Base-by-base conservation (phyloP, 2,329 filamentous ascomycete genomes). In the Exophiala sp. region DNA sequence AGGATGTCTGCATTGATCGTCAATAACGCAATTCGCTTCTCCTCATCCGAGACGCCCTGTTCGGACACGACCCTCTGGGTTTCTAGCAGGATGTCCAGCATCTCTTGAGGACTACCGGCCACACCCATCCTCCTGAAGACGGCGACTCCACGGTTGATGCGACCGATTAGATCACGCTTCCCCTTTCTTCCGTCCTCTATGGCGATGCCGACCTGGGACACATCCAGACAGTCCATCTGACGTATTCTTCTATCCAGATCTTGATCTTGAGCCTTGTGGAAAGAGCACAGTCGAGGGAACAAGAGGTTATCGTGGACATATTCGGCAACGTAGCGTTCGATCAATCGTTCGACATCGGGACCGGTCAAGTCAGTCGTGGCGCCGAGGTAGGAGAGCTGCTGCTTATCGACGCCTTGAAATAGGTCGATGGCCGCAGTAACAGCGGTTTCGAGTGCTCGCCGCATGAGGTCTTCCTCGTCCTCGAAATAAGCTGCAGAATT, bases 361-460 rank as follows among this genome's bases (percentile, higher is more conserved):
- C 94, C 92, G 0, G 94, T 97, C 47, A 99, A 75, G 67, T 96
- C 91, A 2, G 95, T 99, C 1, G 91, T 96, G 3, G 91, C 89
- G 14, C 91, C 94, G 3, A 99, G 78, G 34, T 95, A 79, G 2
- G 92, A 96, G 24, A 99, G 76, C 65, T 97, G 94, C 65, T 95
- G 89, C 69, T 96, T 96, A 68, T 99, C 94, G 5, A 99, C 92
- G 55, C 86, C 85, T 65, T 97, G 92, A 62, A 99, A 99, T 1
- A 97, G 79, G 65, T 99, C 94, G 62, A 99, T 97, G 0, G 91
- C 94, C 8, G 88, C 83, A 8, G 90, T 96, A 9, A 99, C 89
- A 1, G 92, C 91, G 1, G 89, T 95, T 71, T 99, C 94, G 11
- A 97, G 75, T 12, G 91, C 90, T 18, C 85, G 85, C 52, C 92